phyloP scores from a whole-genome alignment of 345 rosid genomes.

The Eutrema yunnanense region DNA sequence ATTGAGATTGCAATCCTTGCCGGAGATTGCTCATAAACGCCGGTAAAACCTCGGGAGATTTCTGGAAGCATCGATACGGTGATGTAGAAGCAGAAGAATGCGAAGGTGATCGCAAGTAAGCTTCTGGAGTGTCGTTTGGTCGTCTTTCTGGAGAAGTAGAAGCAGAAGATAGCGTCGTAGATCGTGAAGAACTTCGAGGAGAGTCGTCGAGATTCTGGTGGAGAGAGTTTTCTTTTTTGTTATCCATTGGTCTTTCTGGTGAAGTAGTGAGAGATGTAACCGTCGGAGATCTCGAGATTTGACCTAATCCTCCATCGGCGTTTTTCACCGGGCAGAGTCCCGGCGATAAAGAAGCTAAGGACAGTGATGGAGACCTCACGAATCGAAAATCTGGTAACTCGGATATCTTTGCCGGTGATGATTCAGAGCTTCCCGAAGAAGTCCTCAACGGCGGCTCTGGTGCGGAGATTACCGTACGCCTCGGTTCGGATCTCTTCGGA shows the following conservation, averaged over 20 bases:
- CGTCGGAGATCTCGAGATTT: constrained; percentile 38
- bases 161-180: constrained; percentile 35
- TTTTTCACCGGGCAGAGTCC: constrained; percentile 24
- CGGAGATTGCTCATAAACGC: constrained; percentile 26
- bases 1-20: constrained; percentile 33
- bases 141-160: constrained; percentile 37
- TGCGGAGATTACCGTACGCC: constrained; percentile 20
- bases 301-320: constrained; percentile 27
- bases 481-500: constrained; percentile 49
- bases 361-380: constrained; percentile 32
- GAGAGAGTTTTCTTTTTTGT: constrained; percentile 13
- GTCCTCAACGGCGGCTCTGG: constrained; percentile 19
- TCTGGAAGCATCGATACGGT: constrained; percentile 29
- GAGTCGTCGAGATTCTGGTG: constrained; percentile 22
- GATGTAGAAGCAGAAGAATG: constrained; percentile 40
- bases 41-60: constrained; percentile 21
- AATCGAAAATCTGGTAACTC: constrained; percentile 19
- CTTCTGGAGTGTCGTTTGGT: constrained; percentile 32
- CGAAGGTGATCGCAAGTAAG: constrained; percentile 32
- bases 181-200: constrained; percentile 26
- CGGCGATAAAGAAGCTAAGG: constrained; percentile 36
- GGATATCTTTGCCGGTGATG: constrained; percentile 16
- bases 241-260: constrained; percentile 36
- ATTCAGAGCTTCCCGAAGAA: constrained; percentile 16
- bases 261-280: constrained; percentile 41